Evolutionary conservation across 108 stramenopile species (phyloP), one percentile per base, ranked within the genome.

Genomic region (Hondaea fermentalgiana): DNA sequence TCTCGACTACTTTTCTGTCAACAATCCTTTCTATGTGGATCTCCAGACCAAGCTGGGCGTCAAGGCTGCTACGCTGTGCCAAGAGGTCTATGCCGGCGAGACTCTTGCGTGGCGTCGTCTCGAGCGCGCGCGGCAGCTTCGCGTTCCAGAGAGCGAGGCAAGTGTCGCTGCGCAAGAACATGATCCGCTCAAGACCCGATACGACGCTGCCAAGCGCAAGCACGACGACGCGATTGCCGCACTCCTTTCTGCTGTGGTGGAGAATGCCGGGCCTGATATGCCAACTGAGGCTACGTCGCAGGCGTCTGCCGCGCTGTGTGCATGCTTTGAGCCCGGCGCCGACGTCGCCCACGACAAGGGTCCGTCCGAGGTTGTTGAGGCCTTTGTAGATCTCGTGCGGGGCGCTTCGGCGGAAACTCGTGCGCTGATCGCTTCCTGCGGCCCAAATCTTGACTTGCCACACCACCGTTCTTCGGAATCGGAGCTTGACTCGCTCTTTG

Each of bases 1-100:
- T 23, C 51, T 83, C 6, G 76, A 83, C 76, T 83, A 83, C 51
- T 83, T 83, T 35, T 83, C 76, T 12, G 76, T 83, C 76, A 83
- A 83, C 76, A 83, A 83, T 23, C 76, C 76, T 6, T 83, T 83
- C 51, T 53, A 12, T 16, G 76, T 53, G 10, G 76, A 83, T 23
- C 51, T 83, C 76, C 17, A 83, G 10, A 23, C 14, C 51, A 83
- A 83, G 51, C 45, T 53, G 16, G 51, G 76, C 51, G 76, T 16
- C 12, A 23, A 55, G 51, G 76, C 76, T 6, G 49, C 51, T 12
- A 45, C 44, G 25, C 12, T 53, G 8, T 83, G 45, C 49, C 14
- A 17, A 69, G 25, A 69, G 25, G 64, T 69, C 64, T 69, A 23
- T 69, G 42, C 64, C 14, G 25, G 64, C 64, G 64, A 42, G 14